phyloP scores from a whole-genome alignment of 169 alveolate species.

The Plasmodium blacklocki region DNA sequence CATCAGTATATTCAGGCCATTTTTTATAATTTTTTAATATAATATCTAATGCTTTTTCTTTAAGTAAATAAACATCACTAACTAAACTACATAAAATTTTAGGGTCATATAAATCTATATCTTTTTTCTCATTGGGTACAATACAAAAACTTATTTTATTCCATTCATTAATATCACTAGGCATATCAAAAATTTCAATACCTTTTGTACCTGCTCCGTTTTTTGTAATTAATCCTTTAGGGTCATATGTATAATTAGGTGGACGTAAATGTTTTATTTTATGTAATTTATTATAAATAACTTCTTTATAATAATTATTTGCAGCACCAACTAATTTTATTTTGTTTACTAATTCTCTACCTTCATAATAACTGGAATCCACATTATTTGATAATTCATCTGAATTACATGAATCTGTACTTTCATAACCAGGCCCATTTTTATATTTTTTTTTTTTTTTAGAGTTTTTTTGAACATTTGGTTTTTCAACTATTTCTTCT shows the following conservation, averaged over 20 bases:
- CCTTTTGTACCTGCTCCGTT: conserved; percentile 89
- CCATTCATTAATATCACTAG: conserved; percentile 84
- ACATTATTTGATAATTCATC: conserved; percentile 60
- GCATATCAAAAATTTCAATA: conserved; percentile 84
- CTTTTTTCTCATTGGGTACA: conserved; percentile 81
- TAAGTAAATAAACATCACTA: conserved; percentile 84
- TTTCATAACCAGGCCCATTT: conserved; percentile 18
- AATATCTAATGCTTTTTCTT: conserved; percentile 85
- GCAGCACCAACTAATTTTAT: conserved; percentile 67
- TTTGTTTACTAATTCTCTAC: conserved; percentile 61
- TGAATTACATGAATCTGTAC: conserved; percentile 49
- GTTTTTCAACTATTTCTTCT: background rate
- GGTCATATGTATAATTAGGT: conserved; percentile 83
- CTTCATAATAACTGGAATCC: conserved; percentile 73
- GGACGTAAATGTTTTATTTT: conserved; percentile 74
- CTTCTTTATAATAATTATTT: conserved; percentile 60
- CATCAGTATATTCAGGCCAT: conserved; percentile 87
- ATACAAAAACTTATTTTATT: conserved; percentile 84
- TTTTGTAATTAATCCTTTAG: conserved; percentile 80
- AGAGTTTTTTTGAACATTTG: background rate
- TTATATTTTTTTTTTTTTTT: background rate
- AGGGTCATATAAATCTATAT: conserved; percentile 77
- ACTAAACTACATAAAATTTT: conserved; percentile 80
- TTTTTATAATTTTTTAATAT: conserved; percentile 79
- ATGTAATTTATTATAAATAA: conserved; percentile 43